These are phyloP conservation scores for Melanopsichium pennsylvanicum DNA, from an alignment of 1,284 basidiomycete species.

Conservation along the genomic window DNA sequence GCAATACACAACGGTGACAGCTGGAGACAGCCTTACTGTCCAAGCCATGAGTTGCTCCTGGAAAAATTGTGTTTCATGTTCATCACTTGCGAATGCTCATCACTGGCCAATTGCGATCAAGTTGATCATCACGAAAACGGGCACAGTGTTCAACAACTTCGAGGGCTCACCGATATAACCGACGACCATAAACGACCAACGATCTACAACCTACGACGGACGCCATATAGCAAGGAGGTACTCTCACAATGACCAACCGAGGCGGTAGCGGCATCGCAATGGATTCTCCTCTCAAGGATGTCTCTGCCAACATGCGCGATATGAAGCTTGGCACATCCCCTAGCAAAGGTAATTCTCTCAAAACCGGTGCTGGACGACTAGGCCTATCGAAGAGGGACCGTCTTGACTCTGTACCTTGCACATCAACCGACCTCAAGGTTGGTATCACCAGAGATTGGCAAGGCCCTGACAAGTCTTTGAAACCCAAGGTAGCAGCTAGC, in stretches of 20 bases:
- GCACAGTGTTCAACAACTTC: too few species aligned
- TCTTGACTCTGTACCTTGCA: constrained; percentile 34
- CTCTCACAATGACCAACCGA: too few species aligned
- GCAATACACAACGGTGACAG: not conserved
- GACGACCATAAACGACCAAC: too few species aligned
- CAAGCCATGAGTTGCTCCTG: not conserved
- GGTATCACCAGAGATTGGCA: constrained; percentile 59
- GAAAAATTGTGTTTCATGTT: too few species aligned
- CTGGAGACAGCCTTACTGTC: not conserved
- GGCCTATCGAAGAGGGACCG: constrained; percentile 42
- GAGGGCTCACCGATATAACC: too few species aligned
- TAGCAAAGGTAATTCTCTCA: constrained; percentile 25
- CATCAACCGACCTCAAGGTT: constrained; percentile 32
- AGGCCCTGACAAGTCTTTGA: constrained; percentile 44
- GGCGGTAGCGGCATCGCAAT: constrained; percentile 8
- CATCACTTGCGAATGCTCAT: too few species aligned
- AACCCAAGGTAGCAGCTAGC: constrained; percentile 40
- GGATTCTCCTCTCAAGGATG: constrained; percentile 52
- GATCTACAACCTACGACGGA: too few species aligned
- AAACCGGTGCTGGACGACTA: constrained; percentile 13
- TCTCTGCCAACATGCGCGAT: constrained; percentile 47
- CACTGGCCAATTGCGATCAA: too few species aligned
- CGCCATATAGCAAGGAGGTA: too few species aligned
- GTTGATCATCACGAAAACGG: too few species aligned
- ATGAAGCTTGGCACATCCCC: constrained; percentile 41